phyloP scores from a whole-genome alignment of 1,284 basidiomycete genomes.

The Xerocomus amazonicus region DNA sequence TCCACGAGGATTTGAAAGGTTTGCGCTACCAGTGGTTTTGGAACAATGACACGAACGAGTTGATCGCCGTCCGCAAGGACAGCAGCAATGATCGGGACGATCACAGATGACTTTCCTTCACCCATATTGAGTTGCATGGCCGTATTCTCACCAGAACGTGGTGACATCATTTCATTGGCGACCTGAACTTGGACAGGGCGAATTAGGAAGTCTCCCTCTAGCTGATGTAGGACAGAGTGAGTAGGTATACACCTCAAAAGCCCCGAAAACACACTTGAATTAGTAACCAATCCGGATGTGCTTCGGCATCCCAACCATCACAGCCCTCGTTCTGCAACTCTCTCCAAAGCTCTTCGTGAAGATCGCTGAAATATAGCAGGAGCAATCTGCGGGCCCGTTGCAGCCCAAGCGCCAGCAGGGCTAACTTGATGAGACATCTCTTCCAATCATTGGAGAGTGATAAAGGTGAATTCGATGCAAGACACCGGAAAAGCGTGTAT shows the following conservation, averaged over 20 bases:
- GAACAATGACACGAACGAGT: neutral
- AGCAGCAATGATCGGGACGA: neutral
- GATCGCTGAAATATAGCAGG: neutral
- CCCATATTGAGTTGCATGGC: slow-evolving; percentile 1
- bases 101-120: slow-evolving; percentile 1
- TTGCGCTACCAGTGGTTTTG: neutral
- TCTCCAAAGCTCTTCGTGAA: slow-evolving; percentile 30
- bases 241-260: neutral
- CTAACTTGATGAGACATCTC: slow-evolving; percentile 25
- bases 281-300: slow-evolving; percentile 40
- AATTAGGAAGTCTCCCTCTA: slow-evolving; percentile 29
- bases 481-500: neutral
- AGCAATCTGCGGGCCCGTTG: slow-evolving; percentile 32
- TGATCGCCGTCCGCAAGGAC: neutral
- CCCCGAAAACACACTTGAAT: slow-evolving; percentile 34
- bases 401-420: slow-evolving; percentile 26
- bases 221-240: slow-evolving; percentile 23
- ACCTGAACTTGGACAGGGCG: neutral
- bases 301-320: slow-evolving; percentile 12
- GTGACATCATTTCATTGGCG: neutral
- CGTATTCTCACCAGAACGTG: neutral
- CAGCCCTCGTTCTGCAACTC: slow-evolving; percentile 30
- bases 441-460: slow-evolving; percentile 26
- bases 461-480: slow-evolving; percentile 1
- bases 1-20: neutral